Evolutionary conservation across 306 rosid genomes (phyloP), one percentile per base, ranked within the genome.

Genomic region (Abrus pulchellus): DNA sequence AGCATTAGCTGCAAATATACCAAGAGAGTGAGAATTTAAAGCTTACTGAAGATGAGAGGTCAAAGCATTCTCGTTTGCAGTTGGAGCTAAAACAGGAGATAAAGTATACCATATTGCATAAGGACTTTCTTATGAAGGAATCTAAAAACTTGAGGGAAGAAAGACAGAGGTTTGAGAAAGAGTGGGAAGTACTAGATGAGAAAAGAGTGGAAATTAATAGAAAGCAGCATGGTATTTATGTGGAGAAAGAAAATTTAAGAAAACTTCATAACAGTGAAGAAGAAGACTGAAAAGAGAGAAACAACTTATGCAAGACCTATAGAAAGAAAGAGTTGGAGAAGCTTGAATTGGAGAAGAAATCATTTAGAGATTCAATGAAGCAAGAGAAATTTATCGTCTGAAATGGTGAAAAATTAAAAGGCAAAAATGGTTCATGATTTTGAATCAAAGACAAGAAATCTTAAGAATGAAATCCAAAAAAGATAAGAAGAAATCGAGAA

Each of bases 151-250:
- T 93, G 73, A 91, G 80, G 88, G 93, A 87, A 79, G 96, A 93
- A 73, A 89, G 94, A 80, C 83, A 88, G 63, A 93, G 83, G 69
- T 95, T 93, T 78, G 98, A 91, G 87, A 90, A 86, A 87, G 97
- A 95, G 81, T 90, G 97, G 96, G 97, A 90, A 75, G 91, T 80
- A 43, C 79, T 95, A 83, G 97, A 93, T 85, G 91, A 89, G 77
- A 95, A 83, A 86, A 91, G 87, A 77, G 64, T 88, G 74, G 85
- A 87, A 84, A 60, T 90, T 82, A 81, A 68, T 70, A 81, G 55
- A 61, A 90, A 86, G 71, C 90, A 78, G 41, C 65, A n/a, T 5
- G 74, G 87, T 73, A 72, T 89, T 82, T 86, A 80, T 84, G 84
- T 70, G 79, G 96, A 90, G 89, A 93, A 81, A 66, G 97, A 86